Conservation (phyloP, 495 filamentous ascomycete genomes). For the Hypoxylon rickii region DNA sequence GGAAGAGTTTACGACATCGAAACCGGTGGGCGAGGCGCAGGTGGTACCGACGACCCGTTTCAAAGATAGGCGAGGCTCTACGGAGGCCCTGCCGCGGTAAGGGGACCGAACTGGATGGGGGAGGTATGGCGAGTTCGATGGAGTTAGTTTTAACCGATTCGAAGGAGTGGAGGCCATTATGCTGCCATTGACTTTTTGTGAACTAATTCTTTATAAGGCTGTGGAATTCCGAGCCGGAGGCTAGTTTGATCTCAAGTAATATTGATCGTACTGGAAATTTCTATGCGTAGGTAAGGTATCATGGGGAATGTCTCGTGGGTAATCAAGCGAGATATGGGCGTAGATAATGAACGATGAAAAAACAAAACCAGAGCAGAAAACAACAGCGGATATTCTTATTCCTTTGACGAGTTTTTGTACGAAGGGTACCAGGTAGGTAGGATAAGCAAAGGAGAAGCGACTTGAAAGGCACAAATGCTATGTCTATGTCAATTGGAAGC, state of each 20-base stretch:
- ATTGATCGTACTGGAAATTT: conserved; percentile 31
- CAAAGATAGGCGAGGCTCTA: conserved; percentile 66
- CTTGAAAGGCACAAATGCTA: conserved; percentile 34
- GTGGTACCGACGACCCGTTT: conserved; percentile 88
- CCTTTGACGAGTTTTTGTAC: conserved; percentile 12
- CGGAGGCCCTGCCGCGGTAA: conserved; percentile 51
- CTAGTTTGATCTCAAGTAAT: conserved; percentile 26
- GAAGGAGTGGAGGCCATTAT: conserved; percentile 63
- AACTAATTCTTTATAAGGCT: conserved; percentile 14
- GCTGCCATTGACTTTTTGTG: conserved; percentile 53
- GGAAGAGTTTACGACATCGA: conserved; percentile 75
- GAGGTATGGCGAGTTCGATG: conserved; percentile 75
- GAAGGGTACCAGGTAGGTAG: neutral
- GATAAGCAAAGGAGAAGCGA: conserved; percentile 10
- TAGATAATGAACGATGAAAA: neutral
- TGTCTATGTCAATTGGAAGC: conserved; percentile 29
- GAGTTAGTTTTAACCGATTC: conserved; percentile 74
- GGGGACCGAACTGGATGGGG: conserved; percentile 66
- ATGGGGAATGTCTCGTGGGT: conserved; percentile 29
- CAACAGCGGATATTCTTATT: conserved; percentile 7
- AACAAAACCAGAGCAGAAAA: conserved; percentile 13
- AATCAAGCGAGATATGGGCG: conserved; percentile 14
- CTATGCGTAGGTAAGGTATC: conserved; percentile 29
- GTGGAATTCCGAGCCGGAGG: conserved; percentile 1
- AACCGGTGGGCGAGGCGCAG: conserved; percentile 80